Evolutionary conservation across 495 filamentous ascomycete species (phyloP).

Genomic region (Lasiosphaeria ovina): DNA sequence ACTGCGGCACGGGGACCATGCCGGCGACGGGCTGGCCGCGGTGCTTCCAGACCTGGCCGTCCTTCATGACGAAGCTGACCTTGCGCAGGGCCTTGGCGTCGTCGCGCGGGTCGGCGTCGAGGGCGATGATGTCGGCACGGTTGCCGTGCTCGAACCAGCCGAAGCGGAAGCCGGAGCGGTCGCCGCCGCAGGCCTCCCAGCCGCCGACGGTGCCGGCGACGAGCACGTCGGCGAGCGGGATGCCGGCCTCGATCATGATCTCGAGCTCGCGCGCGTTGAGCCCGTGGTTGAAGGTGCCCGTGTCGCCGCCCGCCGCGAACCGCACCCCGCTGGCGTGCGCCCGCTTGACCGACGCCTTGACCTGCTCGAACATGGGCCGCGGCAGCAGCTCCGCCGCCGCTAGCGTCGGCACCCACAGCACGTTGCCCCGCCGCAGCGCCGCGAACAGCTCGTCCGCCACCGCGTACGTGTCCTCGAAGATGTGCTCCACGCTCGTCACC

Average conservation of each 20-base stretch:
- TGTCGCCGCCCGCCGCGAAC: constrained; percentile 50
- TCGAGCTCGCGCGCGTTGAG: constrained; percentile 51
- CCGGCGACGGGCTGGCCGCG: neutral
- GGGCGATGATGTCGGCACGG: constrained; percentile 49
- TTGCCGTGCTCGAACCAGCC: constrained; percentile 47
- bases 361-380: constrained; percentile 26
- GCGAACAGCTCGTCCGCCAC: constrained; percentile 34
- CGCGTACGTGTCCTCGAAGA: constrained; percentile 39
- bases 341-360: constrained; percentile 24
- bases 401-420: constrained; percentile 52
- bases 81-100: constrained; percentile 42
- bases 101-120: constrained; percentile 36
- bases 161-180: constrained; percentile 47
- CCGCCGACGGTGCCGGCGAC: constrained; percentile 46
- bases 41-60: constrained; percentile 42
- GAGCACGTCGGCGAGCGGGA: constrained; percentile 47
- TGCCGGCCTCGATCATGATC: constrained; percentile 48
- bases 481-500: constrained; percentile 52
- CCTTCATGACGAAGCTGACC: constrained; percentile 54
- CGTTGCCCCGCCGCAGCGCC: constrained; percentile 37
- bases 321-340: constrained; percentile 39
- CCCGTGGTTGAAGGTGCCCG: constrained; percentile 51
- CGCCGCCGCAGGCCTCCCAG: constrained; percentile 53
- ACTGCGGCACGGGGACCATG: too few relatives aligned
- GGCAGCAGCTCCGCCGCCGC: constrained; percentile 36